These are phyloP conservation scores for Fusarium dimerum DNA, from an alignment of 2,329 filamentous ascomycete species.

Conservation along the genomic window DNA sequence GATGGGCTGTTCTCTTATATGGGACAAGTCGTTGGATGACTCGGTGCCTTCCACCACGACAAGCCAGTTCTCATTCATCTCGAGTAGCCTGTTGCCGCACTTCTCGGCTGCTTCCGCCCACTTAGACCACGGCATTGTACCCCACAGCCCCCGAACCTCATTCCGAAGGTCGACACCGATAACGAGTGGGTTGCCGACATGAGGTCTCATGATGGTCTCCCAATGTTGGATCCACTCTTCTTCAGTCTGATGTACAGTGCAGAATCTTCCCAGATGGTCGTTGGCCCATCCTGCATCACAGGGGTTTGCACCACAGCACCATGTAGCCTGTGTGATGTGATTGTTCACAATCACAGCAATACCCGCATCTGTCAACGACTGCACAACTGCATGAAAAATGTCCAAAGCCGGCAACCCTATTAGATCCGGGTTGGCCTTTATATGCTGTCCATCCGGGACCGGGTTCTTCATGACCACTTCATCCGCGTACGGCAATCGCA, in stretches of 20 bases:
- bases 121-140: conserved; percentile 65
- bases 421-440: conserved; percentile 63
- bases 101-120: conserved; percentile 66
- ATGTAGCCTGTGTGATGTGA: conserved; percentile 68
- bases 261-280: conserved; percentile 60
- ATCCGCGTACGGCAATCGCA: conserved; percentile 68
- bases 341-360: conserved; percentile 69
- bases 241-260: conserved; percentile 63
- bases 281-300: conserved; percentile 70
- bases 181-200: conserved; percentile 60
- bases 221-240: conserved; percentile 67
- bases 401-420: conserved; percentile 59
- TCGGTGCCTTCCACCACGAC: conserved; percentile 69
- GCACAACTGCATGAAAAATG: conserved; percentile 59
- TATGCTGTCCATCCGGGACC: conserved; percentile 46
- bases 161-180: conserved; percentile 69
- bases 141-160: conserved; percentile 69
- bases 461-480: conserved; percentile 66
- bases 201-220: conserved; percentile 63
- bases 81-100: conserved; percentile 61
- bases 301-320: conserved; percentile 69
- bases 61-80: conserved; percentile 63
- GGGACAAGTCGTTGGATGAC: conserved; percentile 65
- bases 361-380: conserved; percentile 60
- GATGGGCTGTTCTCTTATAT: conserved; percentile 57